Percentiles rank a stretch among this genome's conserved stretches.
Evolutionary conservation across 805 yeast species (phyloP).

Genomic region (Lipomyces anomalus): DNA sequence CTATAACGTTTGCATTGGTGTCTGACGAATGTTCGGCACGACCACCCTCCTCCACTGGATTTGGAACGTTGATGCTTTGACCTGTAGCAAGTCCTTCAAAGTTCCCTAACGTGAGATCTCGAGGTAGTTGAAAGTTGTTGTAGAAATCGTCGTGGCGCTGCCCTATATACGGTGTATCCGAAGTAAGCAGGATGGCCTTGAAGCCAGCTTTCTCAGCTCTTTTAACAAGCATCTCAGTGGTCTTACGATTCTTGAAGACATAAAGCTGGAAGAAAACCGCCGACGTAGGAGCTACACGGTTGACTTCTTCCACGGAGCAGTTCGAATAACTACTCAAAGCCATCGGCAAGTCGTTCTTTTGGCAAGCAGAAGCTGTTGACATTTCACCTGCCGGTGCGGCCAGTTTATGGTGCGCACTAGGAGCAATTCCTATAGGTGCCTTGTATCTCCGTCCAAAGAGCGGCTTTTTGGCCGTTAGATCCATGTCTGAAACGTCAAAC

Average conservation of each 20-base stretch:
- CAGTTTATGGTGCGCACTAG: constrained; percentile 33
- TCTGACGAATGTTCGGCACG: constrained; percentile 2
- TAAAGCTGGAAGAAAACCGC: constrained; percentile 31
- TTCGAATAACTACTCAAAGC: constrained; percentile 29
- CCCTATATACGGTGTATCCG: constrained; percentile 52
- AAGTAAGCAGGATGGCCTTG: constrained; percentile 47
- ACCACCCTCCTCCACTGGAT: constrained; percentile 16
- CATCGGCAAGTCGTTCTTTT: constrained; percentile 30
- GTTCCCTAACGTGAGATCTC: constrained; percentile 29
- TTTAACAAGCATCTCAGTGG: constrained; percentile 25
- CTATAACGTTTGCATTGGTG: too few relatives aligned
- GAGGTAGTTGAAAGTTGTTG: constrained; percentile 24
- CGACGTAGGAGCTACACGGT: constrained; percentile 25
- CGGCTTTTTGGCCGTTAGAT: constrained; percentile 21
- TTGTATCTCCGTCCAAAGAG: constrained; percentile 28
- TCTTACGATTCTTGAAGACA: constrained; percentile 30
- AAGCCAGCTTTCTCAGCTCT: constrained; percentile 25
- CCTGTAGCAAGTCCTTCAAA: constrained; percentile 12
- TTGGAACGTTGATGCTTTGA: constrained; percentile 1
- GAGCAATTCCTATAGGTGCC: constrained; percentile 35
- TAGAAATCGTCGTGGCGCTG: constrained; percentile 45
- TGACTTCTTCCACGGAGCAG: constrained; percentile 28
- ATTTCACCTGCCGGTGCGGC: constrained; percentile 34
- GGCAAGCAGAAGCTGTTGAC: constrained; percentile 34
- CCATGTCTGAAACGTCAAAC: constrained; percentile 29